Conservation (phyloP, 805 yeast species). For the Wickerhamomyces pijperi region DNA sequence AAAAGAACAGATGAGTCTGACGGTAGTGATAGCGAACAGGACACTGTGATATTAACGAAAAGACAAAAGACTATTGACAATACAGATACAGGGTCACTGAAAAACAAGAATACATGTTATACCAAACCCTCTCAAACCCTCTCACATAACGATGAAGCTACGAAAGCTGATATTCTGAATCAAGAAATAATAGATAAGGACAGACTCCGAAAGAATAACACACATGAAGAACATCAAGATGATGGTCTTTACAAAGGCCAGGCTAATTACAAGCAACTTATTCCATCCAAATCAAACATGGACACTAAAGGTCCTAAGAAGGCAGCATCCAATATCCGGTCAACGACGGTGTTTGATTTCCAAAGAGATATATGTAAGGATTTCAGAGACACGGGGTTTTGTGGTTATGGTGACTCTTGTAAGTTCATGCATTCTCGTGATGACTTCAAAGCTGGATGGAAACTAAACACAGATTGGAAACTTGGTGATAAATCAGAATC, state of each 20-base stretch:
- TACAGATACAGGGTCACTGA: slow-evolving; percentile 1
- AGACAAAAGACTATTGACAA: not conserved
- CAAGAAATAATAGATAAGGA: slow-evolving; percentile 14
- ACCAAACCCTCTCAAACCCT: slow-evolving; percentile 2
- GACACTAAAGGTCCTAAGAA: slow-evolving; percentile 27
- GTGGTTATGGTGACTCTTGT: slow-evolving; percentile 97
- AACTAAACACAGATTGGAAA: slow-evolving; percentile 65
- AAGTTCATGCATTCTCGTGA: slow-evolving; percentile 88
- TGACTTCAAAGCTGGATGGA: slow-evolving; percentile 64
- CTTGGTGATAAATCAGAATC: slow-evolving; percentile 9
- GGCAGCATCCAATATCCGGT: slow-evolving; percentile 36
- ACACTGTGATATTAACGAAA: not conserved
- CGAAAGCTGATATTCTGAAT: slow-evolving; percentile 12
- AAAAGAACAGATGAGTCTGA: slow-evolving; percentile 3
- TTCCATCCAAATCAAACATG: slow-evolving; percentile 12
- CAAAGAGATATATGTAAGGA: slow-evolving; percentile 95
- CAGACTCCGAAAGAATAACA: slow-evolving; percentile 6
- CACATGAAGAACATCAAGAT: slow-evolving; percentile 7
- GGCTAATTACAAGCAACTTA: slow-evolving; percentile 15
- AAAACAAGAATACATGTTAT: too few relatives aligned
- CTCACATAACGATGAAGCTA: slow-evolving; percentile 16
- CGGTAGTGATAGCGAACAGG: slow-evolving; percentile 5
- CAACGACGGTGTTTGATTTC: slow-evolving; percentile 69
- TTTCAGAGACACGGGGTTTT: slow-evolving; percentile 80
- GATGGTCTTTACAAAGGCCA: slow-evolving; percentile 21